These are phyloP conservation scores for Platanthera guangdongensis DNA, from an alignment of 106 monocot species.

Conservation along the genomic window DNA sequence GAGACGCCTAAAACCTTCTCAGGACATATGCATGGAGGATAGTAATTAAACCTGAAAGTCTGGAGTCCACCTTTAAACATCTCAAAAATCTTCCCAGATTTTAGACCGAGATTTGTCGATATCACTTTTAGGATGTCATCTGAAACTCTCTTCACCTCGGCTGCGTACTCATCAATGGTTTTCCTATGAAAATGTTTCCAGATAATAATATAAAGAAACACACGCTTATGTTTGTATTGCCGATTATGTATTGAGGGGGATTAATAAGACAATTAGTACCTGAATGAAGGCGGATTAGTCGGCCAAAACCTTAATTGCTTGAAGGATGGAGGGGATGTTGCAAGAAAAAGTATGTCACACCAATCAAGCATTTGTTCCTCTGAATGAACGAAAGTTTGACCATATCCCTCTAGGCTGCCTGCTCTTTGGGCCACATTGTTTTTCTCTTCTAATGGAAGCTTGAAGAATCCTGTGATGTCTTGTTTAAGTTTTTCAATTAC, in stretches of 20 bases:
- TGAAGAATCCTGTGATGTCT: slow-evolving; percentile 22
- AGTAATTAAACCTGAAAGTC: slow-evolving; percentile 22
- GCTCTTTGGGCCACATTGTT: slow-evolving; percentile 3
- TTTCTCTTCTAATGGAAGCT: slow-evolving; percentile 22
- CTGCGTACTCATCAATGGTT: slow-evolving; percentile 16
- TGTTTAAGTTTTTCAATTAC: slow-evolving; percentile 15
- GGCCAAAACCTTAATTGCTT: slow-evolving; percentile 33
- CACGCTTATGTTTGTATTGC: too few species aligned
- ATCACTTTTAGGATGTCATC: slow-evolving; percentile 7
- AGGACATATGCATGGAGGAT: slow-evolving; percentile 19
- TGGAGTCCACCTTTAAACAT: slow-evolving; percentile 10
- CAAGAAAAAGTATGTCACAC: slow-evolving; percentile 28
- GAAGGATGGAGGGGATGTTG: slow-evolving; percentile 8
- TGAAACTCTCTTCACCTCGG: slow-evolving; percentile 11
- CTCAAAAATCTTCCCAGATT: neutral
- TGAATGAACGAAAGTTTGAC: slow-evolving; percentile 25
- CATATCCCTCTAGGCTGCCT: slow-evolving; percentile 23
- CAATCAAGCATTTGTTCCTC: slow-evolving; percentile 40
- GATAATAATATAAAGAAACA: too few species aligned
- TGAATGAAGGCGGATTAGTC: slow-evolving; percentile 8
- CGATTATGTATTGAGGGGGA: neutral
- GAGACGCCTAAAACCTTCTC: slow-evolving; percentile 27
- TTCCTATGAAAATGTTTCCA: slow-evolving; percentile 1
- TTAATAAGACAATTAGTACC: neutral
- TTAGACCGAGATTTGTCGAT: slow-evolving; percentile 14